Evolutionary conservation across 2,329 filamentous ascomycete genomes (phyloP).

Genomic region (Scleromitrula shiraiana): DNA sequence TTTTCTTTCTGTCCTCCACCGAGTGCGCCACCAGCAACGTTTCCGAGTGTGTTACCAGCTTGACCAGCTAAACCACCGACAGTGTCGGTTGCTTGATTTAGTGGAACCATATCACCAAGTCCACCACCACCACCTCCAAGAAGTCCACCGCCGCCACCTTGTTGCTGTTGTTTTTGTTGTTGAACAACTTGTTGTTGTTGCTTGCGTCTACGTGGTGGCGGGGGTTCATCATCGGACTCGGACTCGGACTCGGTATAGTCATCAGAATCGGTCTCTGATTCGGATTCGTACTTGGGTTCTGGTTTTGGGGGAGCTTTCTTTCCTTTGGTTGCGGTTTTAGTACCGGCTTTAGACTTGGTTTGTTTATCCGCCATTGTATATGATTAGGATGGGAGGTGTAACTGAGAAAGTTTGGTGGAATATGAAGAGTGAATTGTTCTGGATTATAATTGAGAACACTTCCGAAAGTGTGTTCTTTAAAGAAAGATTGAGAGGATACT

Average conservation of each 20-base stretch:
- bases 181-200: slow-evolving; percentile 8
- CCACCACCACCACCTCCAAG: slow-evolving; percentile 1
- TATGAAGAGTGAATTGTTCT: not conserved
- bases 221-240: slow-evolving; percentile 5
- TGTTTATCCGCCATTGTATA: not conserved
- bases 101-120: slow-evolving; percentile 7
- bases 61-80: slow-evolving; percentile 3
- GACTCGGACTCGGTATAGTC: not conserved
- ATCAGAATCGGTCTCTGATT: slow-evolving; percentile 2
- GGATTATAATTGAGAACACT: not conserved
- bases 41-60: slow-evolving; percentile 6
- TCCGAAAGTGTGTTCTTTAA: slow-evolving; percentile 5
- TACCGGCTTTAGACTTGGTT: slow-evolving; percentile 4
- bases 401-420: not conserved
- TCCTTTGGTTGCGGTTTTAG: slow-evolving; percentile 4
- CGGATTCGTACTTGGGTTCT: slow-evolving; percentile 1
- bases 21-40: not conserved
- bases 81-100: slow-evolving; percentile 3
- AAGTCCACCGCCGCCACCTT: slow-evolving; percentile 3
- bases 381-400: not conserved
- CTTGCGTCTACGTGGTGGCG: slow-evolving; percentile 4
- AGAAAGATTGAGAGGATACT: slow-evolving; percentile 5
- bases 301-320: slow-evolving; percentile 6
- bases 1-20: slow-evolving; percentile 8
- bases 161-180: slow-evolving; percentile 4